Evolutionary conservation across 2,329 filamentous ascomycete species (phyloP).

Genomic region (Cladobotryum protrusum): DNA sequence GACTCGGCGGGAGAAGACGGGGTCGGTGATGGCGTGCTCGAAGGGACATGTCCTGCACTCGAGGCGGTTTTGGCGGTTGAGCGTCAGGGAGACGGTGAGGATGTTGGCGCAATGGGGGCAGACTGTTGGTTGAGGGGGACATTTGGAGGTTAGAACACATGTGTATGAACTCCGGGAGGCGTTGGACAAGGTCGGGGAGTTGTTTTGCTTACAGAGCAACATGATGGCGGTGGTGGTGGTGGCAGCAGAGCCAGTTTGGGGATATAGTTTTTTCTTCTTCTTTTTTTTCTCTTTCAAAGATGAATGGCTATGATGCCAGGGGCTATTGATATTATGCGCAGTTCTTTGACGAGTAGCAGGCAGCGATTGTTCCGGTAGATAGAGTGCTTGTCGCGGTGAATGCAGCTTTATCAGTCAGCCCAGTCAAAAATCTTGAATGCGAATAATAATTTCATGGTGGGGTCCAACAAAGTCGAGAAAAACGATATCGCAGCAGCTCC

Average conservation of each 20-base stretch:
- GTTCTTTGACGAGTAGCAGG: background rate
- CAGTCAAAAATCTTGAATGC: no score
- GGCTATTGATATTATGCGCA: background rate
- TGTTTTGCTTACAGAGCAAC: constrained; percentile 58
- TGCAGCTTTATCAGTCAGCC: no score
- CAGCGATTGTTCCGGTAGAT: background rate
- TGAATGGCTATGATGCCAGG: background rate
- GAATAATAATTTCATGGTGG: constrained; percentile 1
- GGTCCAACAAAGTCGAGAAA: background rate
- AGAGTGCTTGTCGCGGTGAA: no score
- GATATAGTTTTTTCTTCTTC: no score
- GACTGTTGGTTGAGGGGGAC: constrained; percentile 44
- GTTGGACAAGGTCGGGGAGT: background rate
- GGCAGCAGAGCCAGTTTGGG: background rate
- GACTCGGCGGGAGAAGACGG: constrained; percentile 74
- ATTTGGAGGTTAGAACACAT: constrained; percentile 12
- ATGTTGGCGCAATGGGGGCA: constrained; percentile 81
- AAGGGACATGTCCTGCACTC: constrained; percentile 96
- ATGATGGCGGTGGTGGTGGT: constrained; percentile 42
- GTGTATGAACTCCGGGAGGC: background rate
- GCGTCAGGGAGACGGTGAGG: constrained; percentile 62
- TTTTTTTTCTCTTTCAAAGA: no score
- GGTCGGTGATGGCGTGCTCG: constrained; percentile 72
- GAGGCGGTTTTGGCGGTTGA: constrained; percentile 66
- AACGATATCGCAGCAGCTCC: background rate